Conservation (phyloP, 129 eudicot species). For the Oenanthe sinensis region DNA sequence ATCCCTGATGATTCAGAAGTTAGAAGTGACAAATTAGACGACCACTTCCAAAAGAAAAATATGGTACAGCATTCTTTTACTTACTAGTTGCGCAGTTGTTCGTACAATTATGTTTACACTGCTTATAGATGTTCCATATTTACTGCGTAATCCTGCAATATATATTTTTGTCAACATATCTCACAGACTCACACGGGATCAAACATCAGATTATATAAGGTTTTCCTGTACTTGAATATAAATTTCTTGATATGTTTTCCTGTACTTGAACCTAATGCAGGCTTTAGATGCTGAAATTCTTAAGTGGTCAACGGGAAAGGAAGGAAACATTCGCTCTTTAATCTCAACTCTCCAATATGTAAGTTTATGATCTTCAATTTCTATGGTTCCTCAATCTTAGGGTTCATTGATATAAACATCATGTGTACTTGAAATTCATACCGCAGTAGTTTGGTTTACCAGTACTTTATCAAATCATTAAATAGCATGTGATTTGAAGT, state of each 20-base stretch:
- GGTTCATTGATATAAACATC: not conserved
- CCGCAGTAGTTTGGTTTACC: not conserved
- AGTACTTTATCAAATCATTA: not conserved
- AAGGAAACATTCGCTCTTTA: conserved; percentile 87
- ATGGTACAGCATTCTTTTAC: conserved; percentile 20
- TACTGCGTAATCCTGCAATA: not conserved
- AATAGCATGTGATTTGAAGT: not conserved
- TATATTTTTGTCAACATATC: not conserved
- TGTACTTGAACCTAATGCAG: conserved; percentile 24
- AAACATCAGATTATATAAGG: no score
- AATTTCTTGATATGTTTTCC: not conserved
- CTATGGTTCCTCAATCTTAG: not conserved
- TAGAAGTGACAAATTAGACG: conserved; percentile 38
- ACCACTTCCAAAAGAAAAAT: conserved; percentile 31
- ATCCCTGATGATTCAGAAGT: conserved; percentile 27
- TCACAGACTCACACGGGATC: not conserved
- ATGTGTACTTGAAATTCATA: not conserved
- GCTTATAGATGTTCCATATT: not conserved
- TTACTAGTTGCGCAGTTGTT: not conserved
- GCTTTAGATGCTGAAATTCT: conserved; percentile 58
- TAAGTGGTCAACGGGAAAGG: conserved; percentile 80
- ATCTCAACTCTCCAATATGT: conserved; percentile 91
- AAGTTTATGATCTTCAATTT: conserved; percentile 17
- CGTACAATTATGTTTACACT: not conserved
- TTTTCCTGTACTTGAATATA: not conserved